Conservation (phyloP, 78 protist genomes). For the Dictyostelium purpureum region DNA sequence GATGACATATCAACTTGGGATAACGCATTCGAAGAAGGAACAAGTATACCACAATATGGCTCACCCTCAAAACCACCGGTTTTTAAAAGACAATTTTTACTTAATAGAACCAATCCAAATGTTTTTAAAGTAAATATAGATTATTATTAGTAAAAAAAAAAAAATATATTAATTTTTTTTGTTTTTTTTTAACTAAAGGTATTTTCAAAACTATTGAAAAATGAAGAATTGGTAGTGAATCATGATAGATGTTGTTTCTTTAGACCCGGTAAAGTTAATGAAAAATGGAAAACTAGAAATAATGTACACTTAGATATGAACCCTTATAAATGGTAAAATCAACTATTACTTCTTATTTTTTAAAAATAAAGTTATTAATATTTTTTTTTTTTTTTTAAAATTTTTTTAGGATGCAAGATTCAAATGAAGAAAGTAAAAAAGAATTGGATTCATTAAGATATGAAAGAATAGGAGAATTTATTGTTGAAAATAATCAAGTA, state of each 20-base stretch:
- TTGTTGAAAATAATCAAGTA: constrained; percentile 58
- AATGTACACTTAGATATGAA: constrained; percentile 76
- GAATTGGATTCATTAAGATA: constrained; percentile 28
- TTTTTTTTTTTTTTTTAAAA: too few species aligned
- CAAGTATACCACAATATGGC: constrained; percentile 45
- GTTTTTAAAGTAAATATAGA: neutral
- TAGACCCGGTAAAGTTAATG: constrained; percentile 27
- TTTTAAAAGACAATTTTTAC: constrained; percentile 46
- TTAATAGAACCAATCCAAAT: constrained; percentile 47
- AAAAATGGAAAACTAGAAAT: constrained; percentile 24
- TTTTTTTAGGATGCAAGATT: too few species aligned
- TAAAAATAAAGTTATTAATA: too few species aligned
- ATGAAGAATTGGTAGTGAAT: constrained; percentile 32
- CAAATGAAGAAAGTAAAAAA: neutral
- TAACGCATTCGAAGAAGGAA: constrained; percentile 21
- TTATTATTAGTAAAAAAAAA: neutral
- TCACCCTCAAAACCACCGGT: constrained; percentile 56
- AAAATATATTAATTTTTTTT: too few species aligned
- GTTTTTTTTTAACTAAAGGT: neutral
- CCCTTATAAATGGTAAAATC: constrained; percentile 65
- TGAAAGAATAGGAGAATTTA: constrained; percentile 19
- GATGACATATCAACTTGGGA: constrained; percentile 55
- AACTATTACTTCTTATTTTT: too few species aligned
- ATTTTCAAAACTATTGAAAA: constrained; percentile 12
- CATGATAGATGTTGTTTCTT: constrained; percentile 74